Evolutionary conservation across 1,284 basidiomycete genomes (phyloP), one percentile per base, ranked within the genome.

Genomic region (Ceratobasidium theobromae): DNA sequence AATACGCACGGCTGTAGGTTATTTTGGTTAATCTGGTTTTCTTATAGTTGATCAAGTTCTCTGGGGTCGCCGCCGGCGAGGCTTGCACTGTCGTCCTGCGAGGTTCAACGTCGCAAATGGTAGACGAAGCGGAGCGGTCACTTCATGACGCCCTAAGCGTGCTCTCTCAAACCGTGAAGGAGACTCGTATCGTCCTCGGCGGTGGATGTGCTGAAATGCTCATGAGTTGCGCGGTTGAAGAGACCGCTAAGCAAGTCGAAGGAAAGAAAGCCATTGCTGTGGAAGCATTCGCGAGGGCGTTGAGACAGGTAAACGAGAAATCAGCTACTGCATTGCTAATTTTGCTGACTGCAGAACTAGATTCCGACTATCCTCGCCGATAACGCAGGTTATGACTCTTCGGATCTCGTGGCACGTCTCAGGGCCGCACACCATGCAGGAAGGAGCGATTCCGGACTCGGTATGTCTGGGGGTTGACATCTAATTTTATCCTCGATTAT

Each of bases 11-110:
- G 1, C 14, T 38, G 28, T 16, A 21, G 9, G 9, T 23, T 45
- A 48, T 33, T 43, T 51, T 25, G 18, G 14, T n/a, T 23, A 41
- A 48, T 33, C 43, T 51, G 18, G 30, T 32, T 30, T 55, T 40
- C 27, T 41, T 64, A 1, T 74, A 98, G 93, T 82, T 99, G 69
- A 97, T 98, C 82, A 98, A 98, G 79, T 99, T 99, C 81, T 98
- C 95, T 4, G 97, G 96, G 45, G 96, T 99, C 41, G 95, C 95
- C 12, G 95, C 96, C 28, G 96, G 96, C 27, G 88, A 98, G 77
- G 97, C 97, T n/a, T 99, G 97, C 77, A 99, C 97, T 0, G 95
- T 99, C 53, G 95, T 99, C 12, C 83, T 99, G 2, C 90, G 96
- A 23, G 97, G 97, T 23, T 97, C 95, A 8, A 99, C 97, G 28